These are phyloP conservation scores for Apiotrichum gamsii DNA, from an alignment of 1,284 basidiomycete genomes.

Conservation along the genomic window DNA sequence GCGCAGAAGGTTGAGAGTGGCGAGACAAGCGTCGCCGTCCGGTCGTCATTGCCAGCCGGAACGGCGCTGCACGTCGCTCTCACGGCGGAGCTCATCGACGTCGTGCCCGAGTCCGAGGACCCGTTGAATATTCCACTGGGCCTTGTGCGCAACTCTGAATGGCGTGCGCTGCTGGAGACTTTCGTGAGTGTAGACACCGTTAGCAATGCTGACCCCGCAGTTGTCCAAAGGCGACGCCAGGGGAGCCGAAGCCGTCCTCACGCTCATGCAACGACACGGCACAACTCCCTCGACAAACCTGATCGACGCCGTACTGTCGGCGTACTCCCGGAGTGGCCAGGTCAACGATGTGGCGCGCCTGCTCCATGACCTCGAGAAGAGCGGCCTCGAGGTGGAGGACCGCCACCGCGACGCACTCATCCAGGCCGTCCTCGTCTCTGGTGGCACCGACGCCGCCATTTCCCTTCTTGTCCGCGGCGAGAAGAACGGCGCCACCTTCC, in stretches of 20 bases:
- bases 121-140: constrained; percentile 28
- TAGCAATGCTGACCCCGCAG: constrained; percentile 3
- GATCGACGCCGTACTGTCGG: constrained; percentile 16
- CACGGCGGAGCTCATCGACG: constrained; percentile 5
- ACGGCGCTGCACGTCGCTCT: constrained; percentile 19
- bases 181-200: constrained; percentile 18
- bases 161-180: constrained; percentile 36
- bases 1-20: background rate
- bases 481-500: constrained; percentile 35
- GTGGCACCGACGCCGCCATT: constrained; percentile 34
- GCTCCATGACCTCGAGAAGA: constrained; percentile 17
- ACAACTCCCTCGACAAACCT: constrained; percentile 4
- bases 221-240: constrained; percentile 3
- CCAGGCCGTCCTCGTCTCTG: constrained; percentile 20
- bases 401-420: constrained; percentile 31
- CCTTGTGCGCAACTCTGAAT: constrained; percentile 30
- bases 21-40: constrained; percentile 1
- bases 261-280: constrained; percentile 19
- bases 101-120: background rate
- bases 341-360: constrained; percentile 21
- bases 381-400: constrained; percentile 14
- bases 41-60: background rate
- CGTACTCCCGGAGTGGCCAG: constrained; percentile 21
- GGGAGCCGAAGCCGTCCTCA: constrained; percentile 16
- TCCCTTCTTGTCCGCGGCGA: constrained; percentile 41